Evolutionary conservation across 1,284 basidiomycete genomes (phyloP), one percentile per base, ranked within the genome.

Genomic region (Somion occarium): DNA sequence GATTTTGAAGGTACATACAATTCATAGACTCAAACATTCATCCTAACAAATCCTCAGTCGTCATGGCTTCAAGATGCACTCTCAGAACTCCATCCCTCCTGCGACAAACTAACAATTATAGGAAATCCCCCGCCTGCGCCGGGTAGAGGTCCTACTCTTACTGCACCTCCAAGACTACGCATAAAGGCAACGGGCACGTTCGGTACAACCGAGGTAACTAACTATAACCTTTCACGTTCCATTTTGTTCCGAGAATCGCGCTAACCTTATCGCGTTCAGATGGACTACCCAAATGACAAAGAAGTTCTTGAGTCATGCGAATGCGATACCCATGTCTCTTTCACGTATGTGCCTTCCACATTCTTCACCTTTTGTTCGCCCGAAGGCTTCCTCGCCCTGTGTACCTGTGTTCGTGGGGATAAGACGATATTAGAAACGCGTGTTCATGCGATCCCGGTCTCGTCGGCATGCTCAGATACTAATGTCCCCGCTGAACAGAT

Each of bases 21-120:
- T 22, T 19, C 12, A 19, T 24, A 37, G 42, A 19, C 19, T 20
- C 20, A 24, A 24, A 23, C 9, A 12, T 26, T 5, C 11, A 23
- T 20, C 19, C 52, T 27, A 20, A 20, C 12, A 34, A 12, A 7
- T 25, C n/a, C 19, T 18, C 61, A 91, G 88, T 94, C 93, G 11
- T 91, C 87, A 5, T 94, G 91, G 91, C 83, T 97, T 38, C 83
- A 88, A 44, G 92, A 95, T 56, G 93, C 93, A 0, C 77, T 97
- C n/a, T 84, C 85, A 13, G 93, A 96, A 64, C 75, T 96, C 13
- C 93, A 95, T 57, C 79, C 90, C 7, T 85, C 88, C 0, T 92
- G 87, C 61, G 84, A 90, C 39, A 88, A 84, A 54, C 74, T 97
- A 19, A 89, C 88, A 0, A 83, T 97, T 64, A 80, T 89, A n/a